A percentile compares a stretch with the other conserved stretches of the same genome.
Conservation (phyloP, 2,329 filamentous ascomycete genomes). For the Fusarium succisae region DNA sequence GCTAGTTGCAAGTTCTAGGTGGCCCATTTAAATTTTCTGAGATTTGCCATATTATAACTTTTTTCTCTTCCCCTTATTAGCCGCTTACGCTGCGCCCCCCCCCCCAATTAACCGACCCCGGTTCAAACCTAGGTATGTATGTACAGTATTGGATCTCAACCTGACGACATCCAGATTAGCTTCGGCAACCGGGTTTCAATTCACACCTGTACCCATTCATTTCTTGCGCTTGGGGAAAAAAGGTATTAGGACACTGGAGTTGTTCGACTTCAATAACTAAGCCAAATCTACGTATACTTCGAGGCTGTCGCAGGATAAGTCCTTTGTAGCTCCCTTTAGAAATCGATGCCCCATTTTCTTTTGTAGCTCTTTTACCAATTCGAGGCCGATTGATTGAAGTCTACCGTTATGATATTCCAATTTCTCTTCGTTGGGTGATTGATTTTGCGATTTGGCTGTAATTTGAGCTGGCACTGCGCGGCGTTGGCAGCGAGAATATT, state of each 20-base stretch:
- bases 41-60: constrained; percentile 19
- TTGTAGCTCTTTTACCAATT: not conserved
- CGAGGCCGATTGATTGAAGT: not conserved
- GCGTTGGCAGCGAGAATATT: not conserved
- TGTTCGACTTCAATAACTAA: not conserved
- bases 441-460: not conserved
- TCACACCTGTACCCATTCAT: not conserved
- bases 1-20: not conserved
- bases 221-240: not conserved
- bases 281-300: not conserved
- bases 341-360: not conserved
- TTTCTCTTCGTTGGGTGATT: not conserved
- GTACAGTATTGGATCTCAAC: not conserved
- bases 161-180: not conserved
- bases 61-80: not conserved
- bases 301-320: not conserved
- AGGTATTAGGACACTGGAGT: not conserved
- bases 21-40: constrained; percentile 4
- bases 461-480: not conserved
- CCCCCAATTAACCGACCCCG: not conserved
- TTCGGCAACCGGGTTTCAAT: not conserved
- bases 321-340: not conserved
- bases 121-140: not conserved
- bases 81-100: not conserved
- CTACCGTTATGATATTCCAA: not conserved